Percentiles rank a stretch among this genome's conserved stretches.
Conservation (phyloP, 2,329 filamentous ascomycete genomes). For the Alternaria brassicae region DNA sequence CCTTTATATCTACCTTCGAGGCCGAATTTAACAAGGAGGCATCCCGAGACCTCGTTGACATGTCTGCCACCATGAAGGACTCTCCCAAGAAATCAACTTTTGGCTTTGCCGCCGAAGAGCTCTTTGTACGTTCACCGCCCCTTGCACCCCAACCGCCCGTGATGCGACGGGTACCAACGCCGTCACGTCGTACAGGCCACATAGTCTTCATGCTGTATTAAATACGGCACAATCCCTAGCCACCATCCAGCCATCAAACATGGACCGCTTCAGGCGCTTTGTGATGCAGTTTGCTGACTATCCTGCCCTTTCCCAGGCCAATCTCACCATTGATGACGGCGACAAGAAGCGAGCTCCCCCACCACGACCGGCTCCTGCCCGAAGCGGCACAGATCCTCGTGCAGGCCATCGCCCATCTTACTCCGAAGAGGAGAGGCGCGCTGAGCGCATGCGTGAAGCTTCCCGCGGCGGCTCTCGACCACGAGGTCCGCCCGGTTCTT, state of each 20-base stretch:
- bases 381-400: conserved; percentile 55
- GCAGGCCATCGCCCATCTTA: conserved; percentile 66
- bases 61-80: conserved; percentile 46
- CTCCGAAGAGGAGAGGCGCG: conserved; percentile 63
- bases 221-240: not conserved
- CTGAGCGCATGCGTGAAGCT: conserved; percentile 47
- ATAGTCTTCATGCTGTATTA: conserved; percentile 9
- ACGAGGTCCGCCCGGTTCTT: conserved; percentile 49
- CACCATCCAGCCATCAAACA: conserved; percentile 25
- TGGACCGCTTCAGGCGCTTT: conserved; percentile 53
- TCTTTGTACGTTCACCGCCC: conserved; percentile 71
- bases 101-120: conserved; percentile 67
- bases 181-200: conserved; percentile 28
- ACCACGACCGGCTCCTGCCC: conserved; percentile 52
- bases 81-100: conserved; percentile 57
- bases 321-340: conserved; percentile 71
- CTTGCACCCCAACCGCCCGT: conserved; percentile 12
- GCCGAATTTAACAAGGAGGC: conserved; percentile 51
- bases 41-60: conserved; percentile 44
- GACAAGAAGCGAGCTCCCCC: conserved; percentile 50
- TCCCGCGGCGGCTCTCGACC: conserved; percentile 44
- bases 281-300: conserved; percentile 53
- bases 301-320: conserved; percentile 62
- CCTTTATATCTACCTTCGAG: conserved; percentile 70
- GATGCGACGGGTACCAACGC: conserved; percentile 19